Percentiles rank a stretch among this genome's conserved stretches.
phyloP scores from a whole-genome alignment of 805 yeast species.

The Candida nanaspora region DNA sequence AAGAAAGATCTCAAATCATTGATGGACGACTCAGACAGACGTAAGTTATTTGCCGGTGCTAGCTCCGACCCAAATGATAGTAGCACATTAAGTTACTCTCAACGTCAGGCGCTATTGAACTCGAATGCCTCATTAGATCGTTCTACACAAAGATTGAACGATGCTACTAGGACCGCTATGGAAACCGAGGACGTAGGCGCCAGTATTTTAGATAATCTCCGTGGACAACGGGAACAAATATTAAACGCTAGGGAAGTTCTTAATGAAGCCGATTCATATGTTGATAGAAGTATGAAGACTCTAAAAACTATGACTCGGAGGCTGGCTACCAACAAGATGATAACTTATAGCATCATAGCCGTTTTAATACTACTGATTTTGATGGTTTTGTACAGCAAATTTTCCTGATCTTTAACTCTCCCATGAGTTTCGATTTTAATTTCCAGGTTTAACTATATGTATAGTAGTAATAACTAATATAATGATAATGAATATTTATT shows the following conservation, averaged over 20 bases:
- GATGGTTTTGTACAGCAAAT: conserved; percentile 77
- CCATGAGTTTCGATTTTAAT: neutral
- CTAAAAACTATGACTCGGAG: conserved; percentile 88
- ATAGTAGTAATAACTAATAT: too few species aligned
- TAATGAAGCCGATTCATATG: conserved; percentile 86
- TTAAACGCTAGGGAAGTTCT: conserved; percentile 79
- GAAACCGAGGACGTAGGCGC: conserved; percentile 94
- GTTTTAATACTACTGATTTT: conserved; percentile 76
- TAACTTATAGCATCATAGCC: conserved; percentile 87
- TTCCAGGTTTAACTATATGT: too few species aligned
- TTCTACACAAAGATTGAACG: conserved; percentile 75
- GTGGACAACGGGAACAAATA: conserved; percentile 92
- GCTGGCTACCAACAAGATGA: conserved; percentile 82
- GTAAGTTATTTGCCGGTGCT: conserved; percentile 60
- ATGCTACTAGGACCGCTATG: conserved; percentile 81
- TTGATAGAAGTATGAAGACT: conserved; percentile 82
- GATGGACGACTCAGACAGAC: conserved; percentile 66
- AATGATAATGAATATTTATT: too few species aligned
- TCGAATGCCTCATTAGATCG: conserved; percentile 78
- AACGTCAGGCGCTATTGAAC: conserved; percentile 72
- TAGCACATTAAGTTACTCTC: conserved; percentile 37
- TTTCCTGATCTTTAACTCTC: conserved; percentile 36
- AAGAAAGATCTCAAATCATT: conserved; percentile 48
- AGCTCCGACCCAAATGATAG: conserved; percentile 25
- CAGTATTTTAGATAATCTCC: conserved; percentile 75